Evolutionary conservation across 2,329 filamentous ascomycete species (phyloP), one percentile per base, ranked within the genome.

Genomic region (Claviceps arundinis): DNA sequence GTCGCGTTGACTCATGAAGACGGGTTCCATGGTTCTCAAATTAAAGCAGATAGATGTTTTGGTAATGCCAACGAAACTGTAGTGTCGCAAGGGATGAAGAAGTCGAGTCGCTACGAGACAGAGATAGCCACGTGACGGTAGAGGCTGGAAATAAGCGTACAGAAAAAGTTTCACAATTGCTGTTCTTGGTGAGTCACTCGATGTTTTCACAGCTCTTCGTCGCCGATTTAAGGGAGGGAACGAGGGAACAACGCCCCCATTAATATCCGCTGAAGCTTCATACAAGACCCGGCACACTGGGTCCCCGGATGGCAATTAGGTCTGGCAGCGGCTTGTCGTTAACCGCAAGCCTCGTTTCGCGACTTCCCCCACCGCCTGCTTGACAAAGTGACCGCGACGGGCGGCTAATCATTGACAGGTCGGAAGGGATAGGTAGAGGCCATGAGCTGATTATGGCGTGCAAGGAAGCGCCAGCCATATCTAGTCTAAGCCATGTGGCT

Each of bases 381-480:
- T 22, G 22, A 26, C 13, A 44, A 44, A 19, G 42, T 16, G 42
- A n/a, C 42, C 5, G 22, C 19, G 26, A n/a, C 11, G 42, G 11
- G 42, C 22, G 24, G 14, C 42, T 17, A 26, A 7, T 30, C 8
- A 9, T 47, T 19, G 45, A 47, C 26, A 37, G 30, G 16, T 47
- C 45, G 17, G 13, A 22, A 22, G 34, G 13, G 16, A 30, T 11
- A 9, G 26, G 17, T 17, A 30, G 37, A 40, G 16, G 17, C 30
- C 19, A 17, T 45, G 7, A 43, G 44, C 38, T 46, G 43, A 45
- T 38, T 16, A 52, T 52, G 50, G 44, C 40, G 50, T 41, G 38
- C 50, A 48, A 44, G 13, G 26, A 26, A 22, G 17, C 7, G 38
- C 50, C 45, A 52, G 50, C 45, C 45, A 48, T 45, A 41, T 46